Percentiles rank a stretch among this genome's conserved stretches.
Conservation (phyloP, 2,329 filamentous ascomycete genomes). For the Ophiostoma novo-ulmi region DNA sequence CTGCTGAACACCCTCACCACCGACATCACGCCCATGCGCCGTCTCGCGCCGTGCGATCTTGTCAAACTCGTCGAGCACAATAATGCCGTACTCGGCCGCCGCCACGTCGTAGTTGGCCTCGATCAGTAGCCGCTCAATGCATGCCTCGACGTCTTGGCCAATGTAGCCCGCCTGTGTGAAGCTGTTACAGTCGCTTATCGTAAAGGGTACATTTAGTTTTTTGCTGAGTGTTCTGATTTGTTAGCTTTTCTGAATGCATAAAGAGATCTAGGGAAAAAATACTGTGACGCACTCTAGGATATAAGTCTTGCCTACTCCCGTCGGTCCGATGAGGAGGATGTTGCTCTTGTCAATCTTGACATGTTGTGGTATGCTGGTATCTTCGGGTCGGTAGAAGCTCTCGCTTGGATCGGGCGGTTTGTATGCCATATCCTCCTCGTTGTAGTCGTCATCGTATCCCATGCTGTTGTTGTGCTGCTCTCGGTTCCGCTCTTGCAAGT, state of each 20-base stretch:
- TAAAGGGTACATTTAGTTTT: conserved; percentile 90
- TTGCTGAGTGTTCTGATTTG: conserved; percentile 74
- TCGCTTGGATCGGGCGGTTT: background rate
- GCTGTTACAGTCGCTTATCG: conserved; percentile 91
- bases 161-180: conserved; percentile 97
- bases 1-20: conserved; percentile 94
- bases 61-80: conserved; percentile 94
- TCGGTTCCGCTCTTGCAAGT: conserved; percentile 41
- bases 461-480: conserved; percentile 56
- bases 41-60: conserved; percentile 90
- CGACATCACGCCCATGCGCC: conserved; percentile 85
- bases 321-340: conserved; percentile 81
- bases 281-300: conserved; percentile 60
- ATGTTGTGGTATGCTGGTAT: conserved; percentile 39
- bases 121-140: conserved; percentile 82
- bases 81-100: conserved; percentile 82
- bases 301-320: conserved; percentile 92
- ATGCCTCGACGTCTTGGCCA: conserved; percentile 94
- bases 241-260: background rate
- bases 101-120: conserved; percentile 85
- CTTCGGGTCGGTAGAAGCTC: conserved; percentile 37
- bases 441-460: conserved; percentile 49
- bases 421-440: background rate
- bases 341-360: conserved; percentile 95
- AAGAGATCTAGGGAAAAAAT: too few relatives aligned